Percentiles rank a stretch among this genome's conserved stretches.
Conservation (phyloP, 805 yeast genomes). For the Myxozyma nipponensis region DNA sequence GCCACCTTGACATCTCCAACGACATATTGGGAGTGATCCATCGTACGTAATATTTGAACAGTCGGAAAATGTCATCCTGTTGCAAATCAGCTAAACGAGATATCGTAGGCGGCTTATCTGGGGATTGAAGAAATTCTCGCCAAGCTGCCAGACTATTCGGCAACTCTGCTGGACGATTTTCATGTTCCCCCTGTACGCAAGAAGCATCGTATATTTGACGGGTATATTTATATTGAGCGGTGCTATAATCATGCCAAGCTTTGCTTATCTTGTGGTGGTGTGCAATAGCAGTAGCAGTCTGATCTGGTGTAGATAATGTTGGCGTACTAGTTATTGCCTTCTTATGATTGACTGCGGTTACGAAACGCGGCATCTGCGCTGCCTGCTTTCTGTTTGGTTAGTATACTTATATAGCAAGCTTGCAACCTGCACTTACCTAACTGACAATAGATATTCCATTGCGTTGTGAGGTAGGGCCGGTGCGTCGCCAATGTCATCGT, state of each 20-base stretch:
- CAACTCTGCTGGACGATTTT: conserved; percentile 30
- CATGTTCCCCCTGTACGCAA: not conserved
- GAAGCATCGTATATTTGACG: conserved; percentile 11
- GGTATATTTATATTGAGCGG: conserved; percentile 10
- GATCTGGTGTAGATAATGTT: not conserved
- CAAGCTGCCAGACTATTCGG: conserved; percentile 43
- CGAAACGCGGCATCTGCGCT: conserved; percentile 16
- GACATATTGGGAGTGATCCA: conserved; percentile 42
- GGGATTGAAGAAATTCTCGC: conserved; percentile 41
- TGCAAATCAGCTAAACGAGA: conserved; percentile 38
- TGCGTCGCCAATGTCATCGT: conserved; percentile 14
- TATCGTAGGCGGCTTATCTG: conserved; percentile 36
- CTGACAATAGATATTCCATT: conserved; percentile 16
- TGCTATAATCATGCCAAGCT: conserved; percentile 19
- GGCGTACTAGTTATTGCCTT: not conserved
- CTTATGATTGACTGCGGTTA: not conserved
- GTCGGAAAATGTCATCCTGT: conserved; percentile 38
- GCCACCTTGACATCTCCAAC: conserved; percentile 39
- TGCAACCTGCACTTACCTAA: conserved; percentile 7
- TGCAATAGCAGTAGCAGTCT: not conserved
- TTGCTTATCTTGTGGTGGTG: not conserved
- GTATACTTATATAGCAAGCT: too few species aligned
- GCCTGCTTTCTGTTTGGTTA: conserved; percentile 17
- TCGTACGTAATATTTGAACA: conserved; percentile 43
- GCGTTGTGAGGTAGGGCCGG: conserved; percentile 20